A percentile compares a stretch with the other conserved stretches of the same genome.
Evolutionary conservation across 805 yeast genomes (phyloP).

Genomic region (Starmerella sp.): DNA sequence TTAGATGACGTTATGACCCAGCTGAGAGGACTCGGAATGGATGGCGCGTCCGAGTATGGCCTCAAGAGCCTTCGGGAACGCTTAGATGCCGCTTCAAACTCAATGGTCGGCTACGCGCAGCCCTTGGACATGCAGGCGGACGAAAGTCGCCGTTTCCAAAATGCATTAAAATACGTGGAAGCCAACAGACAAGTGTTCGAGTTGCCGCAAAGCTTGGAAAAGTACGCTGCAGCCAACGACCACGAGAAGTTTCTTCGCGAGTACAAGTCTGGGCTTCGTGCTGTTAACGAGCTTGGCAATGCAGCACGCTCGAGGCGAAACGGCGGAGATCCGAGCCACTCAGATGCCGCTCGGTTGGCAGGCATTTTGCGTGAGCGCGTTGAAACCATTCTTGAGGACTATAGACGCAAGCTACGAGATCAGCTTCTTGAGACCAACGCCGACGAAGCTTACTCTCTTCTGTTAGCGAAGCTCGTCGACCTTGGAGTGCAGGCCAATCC

Average conservation of each 20-base stretch:
- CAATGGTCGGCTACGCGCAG: constrained; percentile 43
- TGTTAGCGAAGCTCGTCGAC: constrained; percentile 47
- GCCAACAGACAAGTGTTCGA: constrained; percentile 45
- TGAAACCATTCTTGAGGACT: constrained; percentile 41
- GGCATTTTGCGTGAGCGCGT: constrained; percentile 48
- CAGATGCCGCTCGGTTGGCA: constrained; percentile 29
- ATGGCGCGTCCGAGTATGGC: constrained; percentile 27
- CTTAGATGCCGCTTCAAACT: constrained; percentile 40
- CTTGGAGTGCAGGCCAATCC: constrained; percentile 58
- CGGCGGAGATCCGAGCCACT: background rate
- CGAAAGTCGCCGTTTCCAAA: constrained; percentile 39
- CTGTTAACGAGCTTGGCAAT: constrained; percentile 22
- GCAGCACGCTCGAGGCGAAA: constrained; percentile 10
- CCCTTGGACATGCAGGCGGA: constrained; percentile 46
- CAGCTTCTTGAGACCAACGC: constrained; percentile 30
- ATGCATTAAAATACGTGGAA: constrained; percentile 42
- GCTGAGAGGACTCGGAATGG: constrained; percentile 34
- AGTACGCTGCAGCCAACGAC: constrained; percentile 39
- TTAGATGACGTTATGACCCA: constrained; percentile 50
- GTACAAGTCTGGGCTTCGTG: constrained; percentile 41
- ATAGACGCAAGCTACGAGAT: constrained; percentile 45
- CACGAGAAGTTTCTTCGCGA: constrained; percentile 48
- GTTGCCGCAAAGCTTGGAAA: constrained; percentile 41
- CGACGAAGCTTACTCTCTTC: constrained; percentile 28
- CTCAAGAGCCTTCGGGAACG: constrained; percentile 30